Base-by-base conservation (phyloP, 2,329 filamentous ascomycete species). In the Xylaria sp. region DNA sequence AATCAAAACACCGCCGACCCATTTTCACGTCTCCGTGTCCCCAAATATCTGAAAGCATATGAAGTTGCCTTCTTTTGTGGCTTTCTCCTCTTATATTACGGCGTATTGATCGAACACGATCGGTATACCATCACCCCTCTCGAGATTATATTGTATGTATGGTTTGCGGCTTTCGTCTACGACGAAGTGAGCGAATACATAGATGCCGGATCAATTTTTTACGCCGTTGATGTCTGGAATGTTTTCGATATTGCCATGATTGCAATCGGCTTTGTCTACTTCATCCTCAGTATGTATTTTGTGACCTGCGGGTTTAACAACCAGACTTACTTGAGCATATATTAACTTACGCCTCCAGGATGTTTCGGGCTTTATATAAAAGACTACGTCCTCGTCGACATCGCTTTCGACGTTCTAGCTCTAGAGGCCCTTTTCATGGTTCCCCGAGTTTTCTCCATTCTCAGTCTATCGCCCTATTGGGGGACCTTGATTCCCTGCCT, bases 351-450 rank as follows among this genome's bases (percentile, higher is more conserved):
- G 11, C 11, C 10, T 15, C 6, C 53, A 91, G 88, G 91, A 49
- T 81, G 88, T 27, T 78, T 91, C 51, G 92, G 91, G 0, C 74
- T 94, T 25, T 80, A 81, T 21, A 85, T 84, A 54, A 75, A 85
- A 21, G 86, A 88, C 65, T 75, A 80, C 9, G 76, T 81, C 15
- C 84, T 92, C n/a, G 90, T 90, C 47, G 90, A 95, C 62, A 81
- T 89, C 3, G 89, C 92, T 0, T 97, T 97, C 74, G 92, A 97
- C 71, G 88, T 97, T n/a, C 80, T 97, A 21, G 90, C 92, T 0
- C 81, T 97, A 13, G 92, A 97, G 75, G 93, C 92, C 0, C 82
- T 97, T 9, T 94, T 97, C 74, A 88, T 97, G 76, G 90, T 97
- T 19, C 93, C 93, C 15, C 89, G 91, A 62, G 90, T 96, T 68